phyloP scores from a whole-genome alignment of 2,329 filamentous ascomycete species.

The Sporothrix brasiliensis region DNA sequence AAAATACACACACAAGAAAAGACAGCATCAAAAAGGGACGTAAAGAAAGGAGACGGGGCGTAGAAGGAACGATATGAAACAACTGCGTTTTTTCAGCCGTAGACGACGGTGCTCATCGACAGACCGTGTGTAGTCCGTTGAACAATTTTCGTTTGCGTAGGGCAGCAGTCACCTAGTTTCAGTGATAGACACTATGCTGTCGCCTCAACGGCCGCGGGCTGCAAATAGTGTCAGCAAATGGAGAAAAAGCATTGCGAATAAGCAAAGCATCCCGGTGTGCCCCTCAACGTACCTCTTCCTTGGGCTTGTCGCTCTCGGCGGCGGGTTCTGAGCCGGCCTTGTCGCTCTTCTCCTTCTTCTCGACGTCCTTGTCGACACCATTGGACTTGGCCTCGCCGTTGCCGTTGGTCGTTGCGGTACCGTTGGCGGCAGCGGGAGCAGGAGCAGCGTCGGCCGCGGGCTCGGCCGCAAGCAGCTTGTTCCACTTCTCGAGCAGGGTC shows the following conservation, averaged over 20 bases:
- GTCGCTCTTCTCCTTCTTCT: constrained; percentile 42
- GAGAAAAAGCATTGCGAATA: constrained; percentile 19
- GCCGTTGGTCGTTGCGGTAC: constrained; percentile 47
- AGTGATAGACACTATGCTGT: constrained; percentile 29
- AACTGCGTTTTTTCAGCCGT: background rate
- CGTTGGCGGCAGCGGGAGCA: constrained; percentile 39
- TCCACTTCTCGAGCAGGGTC: constrained; percentile 84
- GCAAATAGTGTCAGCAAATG: constrained; percentile 2
- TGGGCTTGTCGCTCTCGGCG: constrained; percentile 31
- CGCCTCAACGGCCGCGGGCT: constrained; percentile 35
- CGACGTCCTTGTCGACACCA: constrained; percentile 47
- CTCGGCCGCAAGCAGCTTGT: constrained; percentile 72
- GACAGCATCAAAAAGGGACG: constrained; percentile 17
- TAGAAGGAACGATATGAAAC: background rate
- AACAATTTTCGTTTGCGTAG: background rate
- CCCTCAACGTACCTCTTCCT: constrained; percentile 32
- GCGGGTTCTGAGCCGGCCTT: constrained; percentile 39
- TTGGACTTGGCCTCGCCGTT: constrained; percentile 43
- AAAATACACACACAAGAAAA: constrained; percentile 2
- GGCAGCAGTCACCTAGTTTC: background rate
- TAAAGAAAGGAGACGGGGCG: background rate
- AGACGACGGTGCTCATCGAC: background rate
- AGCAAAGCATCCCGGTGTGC: background rate
- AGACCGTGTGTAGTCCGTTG: background rate
- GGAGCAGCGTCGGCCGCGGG: constrained; percentile 40